A percentile compares a stretch with the other conserved stretches of the same genome.
Conservation (phyloP, 2,329 filamentous ascomycete genomes). For the Metarhizium album region DNA sequence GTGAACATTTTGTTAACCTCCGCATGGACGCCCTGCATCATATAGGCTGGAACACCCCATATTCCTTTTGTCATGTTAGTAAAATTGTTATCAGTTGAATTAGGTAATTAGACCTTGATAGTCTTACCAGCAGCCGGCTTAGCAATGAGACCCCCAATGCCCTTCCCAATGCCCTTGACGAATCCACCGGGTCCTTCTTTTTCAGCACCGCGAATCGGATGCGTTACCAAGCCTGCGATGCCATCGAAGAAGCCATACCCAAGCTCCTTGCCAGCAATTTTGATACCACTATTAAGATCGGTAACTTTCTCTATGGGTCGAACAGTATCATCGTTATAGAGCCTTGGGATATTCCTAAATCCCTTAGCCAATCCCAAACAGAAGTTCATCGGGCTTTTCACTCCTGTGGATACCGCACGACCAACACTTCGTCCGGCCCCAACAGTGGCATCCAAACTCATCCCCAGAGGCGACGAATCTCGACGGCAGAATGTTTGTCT, state of each 20-base stretch:
- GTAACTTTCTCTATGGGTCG: constrained; percentile 71
- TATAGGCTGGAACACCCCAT: constrained; percentile 67
- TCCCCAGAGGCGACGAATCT: constrained; percentile 11
- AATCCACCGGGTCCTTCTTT: constrained; percentile 47
- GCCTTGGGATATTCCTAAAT: constrained; percentile 75
- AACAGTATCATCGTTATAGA: constrained; percentile 79
- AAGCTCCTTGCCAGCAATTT: constrained; percentile 68
- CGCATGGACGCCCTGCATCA: constrained; percentile 72
- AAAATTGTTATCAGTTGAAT: background rate
- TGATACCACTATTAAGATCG: constrained; percentile 63
- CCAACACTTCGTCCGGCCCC: constrained; percentile 57
- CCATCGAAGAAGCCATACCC: constrained; percentile 72
- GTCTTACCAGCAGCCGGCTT: constrained; percentile 68
- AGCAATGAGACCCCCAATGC: constrained; percentile 67
- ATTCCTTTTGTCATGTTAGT: constrained; percentile 19
- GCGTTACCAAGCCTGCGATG: constrained; percentile 68
- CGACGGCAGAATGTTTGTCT: constrained; percentile 10
- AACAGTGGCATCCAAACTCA: constrained; percentile 46
- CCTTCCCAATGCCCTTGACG: constrained; percentile 71
- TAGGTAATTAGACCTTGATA: background rate
- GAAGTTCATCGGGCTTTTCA: constrained; percentile 77
- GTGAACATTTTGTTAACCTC: constrained; percentile 63
- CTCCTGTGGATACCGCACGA: constrained; percentile 62
- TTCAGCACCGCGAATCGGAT: constrained; percentile 53
- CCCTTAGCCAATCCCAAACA: constrained; percentile 73